These are phyloP conservation scores for Cyclotella sp. DNA, from an alignment of 108 stramenopile genomes.

Conservation along the genomic window DNA sequence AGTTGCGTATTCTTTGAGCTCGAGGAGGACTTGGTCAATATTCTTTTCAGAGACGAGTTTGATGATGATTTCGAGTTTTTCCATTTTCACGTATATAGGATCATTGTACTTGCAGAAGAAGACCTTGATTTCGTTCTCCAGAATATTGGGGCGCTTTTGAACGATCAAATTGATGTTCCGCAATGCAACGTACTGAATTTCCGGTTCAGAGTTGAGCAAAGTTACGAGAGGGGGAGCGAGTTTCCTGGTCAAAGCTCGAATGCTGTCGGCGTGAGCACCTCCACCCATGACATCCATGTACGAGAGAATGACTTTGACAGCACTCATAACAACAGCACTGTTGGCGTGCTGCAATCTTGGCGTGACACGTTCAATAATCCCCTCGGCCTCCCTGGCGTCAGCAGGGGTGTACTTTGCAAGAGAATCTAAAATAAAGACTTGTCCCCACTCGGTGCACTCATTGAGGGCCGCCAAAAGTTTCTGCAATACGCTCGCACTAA, in stretches of 20 bases:
- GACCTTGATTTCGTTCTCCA: constrained; percentile 98
- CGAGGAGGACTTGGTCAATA: constrained; percentile 97
- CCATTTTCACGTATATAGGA: constrained; percentile 99
- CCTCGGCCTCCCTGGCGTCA: constrained; percentile 94
- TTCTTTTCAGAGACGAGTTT: constrained; percentile 96
- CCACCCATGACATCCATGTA: constrained; percentile 94
- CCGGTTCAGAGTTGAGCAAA: constrained; percentile 95
- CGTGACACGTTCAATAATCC: constrained; percentile 98
- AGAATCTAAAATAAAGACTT: constrained; percentile 98
- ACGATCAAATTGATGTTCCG: constrained; percentile 99
- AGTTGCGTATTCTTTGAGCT: constrained; percentile 98
- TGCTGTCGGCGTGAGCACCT: constrained; percentile 73
- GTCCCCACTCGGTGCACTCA: constrained; percentile 99
- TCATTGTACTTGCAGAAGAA: constrained; percentile 99
- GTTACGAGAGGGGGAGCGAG: constrained; percentile 99
- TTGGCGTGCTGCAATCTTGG: constrained; percentile 99
- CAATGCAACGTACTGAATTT: constrained; percentile 99
- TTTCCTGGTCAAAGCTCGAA: constrained; percentile 90
- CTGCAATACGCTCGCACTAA: constrained; percentile 92
- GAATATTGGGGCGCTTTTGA: constrained; percentile 94
- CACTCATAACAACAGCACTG: constrained; percentile 98
- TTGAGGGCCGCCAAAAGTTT: constrained; percentile 98
- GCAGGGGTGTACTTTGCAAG: constrained; percentile 96
- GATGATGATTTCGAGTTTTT: constrained; percentile 99
- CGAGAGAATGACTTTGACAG: constrained; percentile 96